Evolutionary conservation across 495 filamentous ascomycete genomes (phyloP).

Genomic region (Aspergillus bridgeri): DNA sequence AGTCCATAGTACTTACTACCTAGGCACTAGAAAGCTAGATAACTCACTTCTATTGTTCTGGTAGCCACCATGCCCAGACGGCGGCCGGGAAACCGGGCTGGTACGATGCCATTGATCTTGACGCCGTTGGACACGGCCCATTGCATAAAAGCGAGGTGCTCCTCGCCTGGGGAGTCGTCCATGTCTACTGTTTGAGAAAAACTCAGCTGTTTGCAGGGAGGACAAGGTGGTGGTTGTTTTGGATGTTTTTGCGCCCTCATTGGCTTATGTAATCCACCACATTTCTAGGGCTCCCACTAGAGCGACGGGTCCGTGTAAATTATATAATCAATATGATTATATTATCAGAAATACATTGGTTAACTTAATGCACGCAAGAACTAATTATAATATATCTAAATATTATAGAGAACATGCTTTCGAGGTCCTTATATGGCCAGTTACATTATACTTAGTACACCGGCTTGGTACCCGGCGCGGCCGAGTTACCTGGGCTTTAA

Average conservation of each 20-base stretch:
- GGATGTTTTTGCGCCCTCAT: background rate
- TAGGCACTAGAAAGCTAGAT: background rate
- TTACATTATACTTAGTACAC: too few relatives aligned
- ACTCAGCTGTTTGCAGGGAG: background rate
- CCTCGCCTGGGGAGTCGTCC: slow-evolving; percentile 18
- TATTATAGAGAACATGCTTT: too few relatives aligned
- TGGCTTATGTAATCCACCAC: background rate
- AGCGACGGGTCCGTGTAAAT: too few relatives aligned
- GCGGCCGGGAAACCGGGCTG: slow-evolving; percentile 54
- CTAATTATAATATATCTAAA: too few relatives aligned
- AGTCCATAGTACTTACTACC: background rate
- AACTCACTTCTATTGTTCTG: slow-evolving; percentile 52
- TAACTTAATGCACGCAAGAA: too few relatives aligned
- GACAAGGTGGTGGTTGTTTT: background rate
- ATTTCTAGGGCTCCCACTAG: background rate
- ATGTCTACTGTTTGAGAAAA: background rate
- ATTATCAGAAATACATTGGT: too few relatives aligned
- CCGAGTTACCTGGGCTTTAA: too few relatives aligned
- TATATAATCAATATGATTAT: too few relatives aligned
- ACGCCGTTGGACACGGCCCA: slow-evolving; percentile 57
- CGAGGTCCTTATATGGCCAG: too few relatives aligned
- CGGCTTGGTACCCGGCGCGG: too few relatives aligned
- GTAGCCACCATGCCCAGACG: slow-evolving; percentile 69
- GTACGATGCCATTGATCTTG: slow-evolving; percentile 52
- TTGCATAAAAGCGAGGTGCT: slow-evolving; percentile 42